These are phyloP conservation scores for Batkoa obscura DNA, from an alignment of 371 early-diverging fungal species.

Conservation along the genomic window DNA sequence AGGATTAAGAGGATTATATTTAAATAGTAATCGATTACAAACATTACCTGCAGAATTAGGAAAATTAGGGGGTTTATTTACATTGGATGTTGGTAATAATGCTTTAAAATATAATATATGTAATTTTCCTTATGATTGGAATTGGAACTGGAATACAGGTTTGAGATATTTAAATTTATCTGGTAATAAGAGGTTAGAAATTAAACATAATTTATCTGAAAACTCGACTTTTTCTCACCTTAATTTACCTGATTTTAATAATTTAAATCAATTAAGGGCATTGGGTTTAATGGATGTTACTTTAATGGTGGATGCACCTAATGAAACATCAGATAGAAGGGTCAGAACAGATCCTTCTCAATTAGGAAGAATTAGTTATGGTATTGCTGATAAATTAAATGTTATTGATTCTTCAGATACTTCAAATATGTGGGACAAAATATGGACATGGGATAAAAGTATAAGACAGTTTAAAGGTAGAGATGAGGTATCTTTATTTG, in stretches of 20 bases:
- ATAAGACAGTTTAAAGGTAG: constrained; percentile 55
- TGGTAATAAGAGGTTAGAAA: constrained; percentile 74
- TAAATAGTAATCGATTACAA: constrained; percentile 79
- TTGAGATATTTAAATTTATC: constrained; percentile 78
- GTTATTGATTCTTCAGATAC: constrained; percentile 18
- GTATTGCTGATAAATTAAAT: constrained; percentile 71
- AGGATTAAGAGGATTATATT: constrained; percentile 43
- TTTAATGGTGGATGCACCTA: constrained; percentile 57
- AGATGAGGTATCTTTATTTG: constrained; percentile 79
- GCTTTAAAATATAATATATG: constrained; percentile 77
- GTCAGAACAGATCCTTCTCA: constrained; percentile 67
- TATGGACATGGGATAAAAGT: constrained; percentile 63
- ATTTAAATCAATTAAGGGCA: constrained; percentile 47
- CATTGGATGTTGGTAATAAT: constrained; percentile 75
- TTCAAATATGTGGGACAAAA: constrained; percentile 7
- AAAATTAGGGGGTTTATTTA: constrained; percentile 48
- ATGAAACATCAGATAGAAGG: constrained; percentile 59
- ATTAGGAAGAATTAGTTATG: constrained; percentile 62
- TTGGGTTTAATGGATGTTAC: constrained; percentile 81
- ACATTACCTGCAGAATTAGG: constrained; percentile 83
- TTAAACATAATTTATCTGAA: constrained; percentile 41
- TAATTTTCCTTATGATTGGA: constrained; percentile 94
- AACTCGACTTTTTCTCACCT: constrained; percentile 16
- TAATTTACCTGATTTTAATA: constrained; percentile 55
- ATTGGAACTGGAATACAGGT: constrained; percentile 87